A percentile compares a stretch with the other conserved stretches of the same genome.
These are phyloP conservation scores for Rhytidiadelphus loreus DNA, from an alignment of 225 moss, liverwort and hornwort genomes.

Conservation along the genomic window DNA sequence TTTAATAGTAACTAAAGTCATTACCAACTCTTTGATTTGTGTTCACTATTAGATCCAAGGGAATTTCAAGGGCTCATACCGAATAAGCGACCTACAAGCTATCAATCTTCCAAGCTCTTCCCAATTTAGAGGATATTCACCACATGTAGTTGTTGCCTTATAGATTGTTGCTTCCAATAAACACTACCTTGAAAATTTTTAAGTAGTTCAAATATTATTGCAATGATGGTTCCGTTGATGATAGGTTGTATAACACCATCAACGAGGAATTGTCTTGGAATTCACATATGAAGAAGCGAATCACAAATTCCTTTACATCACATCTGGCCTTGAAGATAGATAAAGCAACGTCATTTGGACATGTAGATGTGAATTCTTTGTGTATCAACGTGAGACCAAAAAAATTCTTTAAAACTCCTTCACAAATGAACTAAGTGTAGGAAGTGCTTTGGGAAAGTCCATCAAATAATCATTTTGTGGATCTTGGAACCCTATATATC, in stretches of 20 bases:
- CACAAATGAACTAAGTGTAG: neutral
- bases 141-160: neutral
- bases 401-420: no score
- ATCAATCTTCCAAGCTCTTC: neutral
- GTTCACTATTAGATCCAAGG: neutral
- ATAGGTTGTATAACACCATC: neutral
- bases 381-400: neutral
- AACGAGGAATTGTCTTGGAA: neutral
- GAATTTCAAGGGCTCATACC: neutral
- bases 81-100: rapidly evolving
- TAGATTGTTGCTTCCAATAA: neutral
- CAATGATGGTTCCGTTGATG: rapidly evolving
- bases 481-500: neutral
- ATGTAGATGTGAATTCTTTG: neutral
- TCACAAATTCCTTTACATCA: neutral
- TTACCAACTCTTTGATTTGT: neutral
- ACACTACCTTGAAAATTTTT: neutral
- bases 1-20: neutral
- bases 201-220: neutral
- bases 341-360: neutral
- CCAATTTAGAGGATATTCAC: neutral
- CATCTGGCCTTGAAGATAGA: neutral
- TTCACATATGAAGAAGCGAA: neutral
- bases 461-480: neutral
- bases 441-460: neutral